These are phyloP conservation scores for Suillus variegatus DNA, from an alignment of 768 basidiomycete genomes.

Conservation along the genomic window DNA sequence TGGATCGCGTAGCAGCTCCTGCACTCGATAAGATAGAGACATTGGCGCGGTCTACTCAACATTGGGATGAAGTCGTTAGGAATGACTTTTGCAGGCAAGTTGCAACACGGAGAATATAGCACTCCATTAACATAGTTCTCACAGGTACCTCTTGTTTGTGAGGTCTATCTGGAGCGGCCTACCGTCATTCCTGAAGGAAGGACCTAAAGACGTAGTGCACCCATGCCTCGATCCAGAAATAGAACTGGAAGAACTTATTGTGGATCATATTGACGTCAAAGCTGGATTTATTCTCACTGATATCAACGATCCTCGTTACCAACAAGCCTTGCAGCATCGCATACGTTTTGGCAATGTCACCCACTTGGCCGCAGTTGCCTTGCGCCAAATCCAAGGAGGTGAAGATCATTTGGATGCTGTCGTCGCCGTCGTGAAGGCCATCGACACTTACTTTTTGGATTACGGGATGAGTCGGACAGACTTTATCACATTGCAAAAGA, in stretches of 20 bases:
- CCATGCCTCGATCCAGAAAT: slow-evolving; percentile 59
- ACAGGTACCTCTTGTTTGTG: slow-evolving; percentile 68
- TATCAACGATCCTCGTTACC: slow-evolving; percentile 72
- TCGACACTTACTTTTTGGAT: slow-evolving; percentile 74
- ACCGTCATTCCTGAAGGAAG: slow-evolving; percentile 64
- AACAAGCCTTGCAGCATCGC: slow-evolving; percentile 57
- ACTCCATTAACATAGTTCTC: slow-evolving; percentile 7
- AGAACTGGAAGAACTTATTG: slow-evolving; percentile 72
- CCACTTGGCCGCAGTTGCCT: slow-evolving; percentile 62
- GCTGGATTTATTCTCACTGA: slow-evolving; percentile 78
- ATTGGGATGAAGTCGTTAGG: slow-evolving; percentile 66
- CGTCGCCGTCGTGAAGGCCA: slow-evolving; percentile 66
- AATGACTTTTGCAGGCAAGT: slow-evolving; percentile 85
- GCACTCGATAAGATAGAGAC: slow-evolving; percentile 66
- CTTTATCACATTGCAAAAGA: slow-evolving; percentile 62
- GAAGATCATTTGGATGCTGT: slow-evolving; percentile 91
- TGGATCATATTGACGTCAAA: slow-evolving; percentile 62
- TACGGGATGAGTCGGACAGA: slow-evolving; percentile 64
- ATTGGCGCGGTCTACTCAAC: slow-evolving; percentile 48
- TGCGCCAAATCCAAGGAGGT: slow-evolving; percentile 60
- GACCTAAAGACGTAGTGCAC: slow-evolving; percentile 55
- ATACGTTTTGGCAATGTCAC: slow-evolving; percentile 67
- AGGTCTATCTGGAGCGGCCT: slow-evolving; percentile 80
- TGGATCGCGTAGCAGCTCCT: slow-evolving; percentile 68
- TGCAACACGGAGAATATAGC: not conserved